Percentiles rank a stretch among this genome's conserved stretches.
Evolutionary conservation across 495 filamentous ascomycete species (phyloP).

Genomic region (Talaromyces stipitatus): DNA sequence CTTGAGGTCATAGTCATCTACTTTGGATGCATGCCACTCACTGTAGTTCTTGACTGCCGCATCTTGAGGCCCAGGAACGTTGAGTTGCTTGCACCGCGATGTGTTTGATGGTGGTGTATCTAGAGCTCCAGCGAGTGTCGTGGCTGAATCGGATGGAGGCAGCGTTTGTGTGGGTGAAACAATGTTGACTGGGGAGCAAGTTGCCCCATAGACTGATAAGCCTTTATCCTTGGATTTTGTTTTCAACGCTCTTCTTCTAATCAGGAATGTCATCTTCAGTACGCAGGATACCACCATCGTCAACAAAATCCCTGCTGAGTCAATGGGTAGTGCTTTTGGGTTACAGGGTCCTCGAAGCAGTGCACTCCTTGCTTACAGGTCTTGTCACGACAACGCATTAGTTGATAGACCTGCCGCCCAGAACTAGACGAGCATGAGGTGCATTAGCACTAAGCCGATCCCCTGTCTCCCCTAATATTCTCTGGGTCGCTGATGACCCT

Average conservation of each 20-base stretch:
- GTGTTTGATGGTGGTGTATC: background rate
- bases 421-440: constrained; percentile 6
- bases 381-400: constrained; percentile 10
- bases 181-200: background rate
- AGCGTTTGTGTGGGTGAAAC: background rate
- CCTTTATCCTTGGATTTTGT: background rate
- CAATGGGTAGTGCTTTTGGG: constrained; percentile 9
- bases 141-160: background rate
- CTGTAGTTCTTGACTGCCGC: constrained; percentile 16
- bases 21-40: too few relatives aligned
- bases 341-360: constrained; percentile 10
- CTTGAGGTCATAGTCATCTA: constrained; percentile 17
- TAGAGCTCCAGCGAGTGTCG: background rate
- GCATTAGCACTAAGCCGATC: constrained; percentile 10
- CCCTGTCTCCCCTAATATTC: constrained; percentile 12
- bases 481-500: constrained; percentile 12
- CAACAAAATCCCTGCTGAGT: background rate
- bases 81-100: background rate
- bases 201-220: background rate
- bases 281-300: too few relatives aligned
- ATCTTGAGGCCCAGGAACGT: constrained; percentile 15
- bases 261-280: background rate
- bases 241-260: background rate
- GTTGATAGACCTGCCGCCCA: constrained; percentile 11
- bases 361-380: constrained; percentile 6